Base-by-base conservation (phyloP, 176 grass and related monocot species). In the Sorghum bicolor region DNA sequence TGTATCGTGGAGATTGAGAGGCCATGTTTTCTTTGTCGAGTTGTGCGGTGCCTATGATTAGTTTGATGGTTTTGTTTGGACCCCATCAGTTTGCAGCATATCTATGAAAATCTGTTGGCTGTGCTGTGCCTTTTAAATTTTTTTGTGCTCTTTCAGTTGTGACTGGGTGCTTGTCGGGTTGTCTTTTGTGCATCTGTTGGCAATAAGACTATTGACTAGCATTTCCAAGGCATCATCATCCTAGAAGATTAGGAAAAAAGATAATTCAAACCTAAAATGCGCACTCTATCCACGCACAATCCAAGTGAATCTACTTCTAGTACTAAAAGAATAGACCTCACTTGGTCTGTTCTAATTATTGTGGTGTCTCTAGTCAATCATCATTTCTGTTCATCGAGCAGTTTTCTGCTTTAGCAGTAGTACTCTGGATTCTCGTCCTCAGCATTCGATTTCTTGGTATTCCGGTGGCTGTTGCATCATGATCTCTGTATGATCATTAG, bases 11-110 rank as follows among this genome's bases (percentile, higher is more conserved):
- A 86, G 72, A 86, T 58, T 50, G 31, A 4, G 22, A 62, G 78
- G 50, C 60, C 69, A 64, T 79, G 84, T 79, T 80, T 79, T 73
- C 47, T 73, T 90, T 90, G 84, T 90, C 80, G 84, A 90, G 80
- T 84, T 76, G 84, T 64, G 68, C 80, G 70, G 84, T 64, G 68
- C 80, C 28, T 87, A 74, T 70, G 75, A 40, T 32, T 73, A 67
- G 45, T 66, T 32, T 60, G 38, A 67, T 78, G 43, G 72, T 28
- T 75, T 87, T 64, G 68, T 79, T 60, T 75, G 61, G 17, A 85
- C 67, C 48, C 55, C 67, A 68, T 75, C 84, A 64, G 52, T 52
- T 75, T 72, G 84, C 76, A 74, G 75, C 89, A 83, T 64, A 79
- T 87, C 80, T 83, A 81, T 15, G 83, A n/a, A 72, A 57, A 81